Conservation (phyloP, 2,329 filamentous ascomycete species). For the Lecanicillium sp. region DNA sequence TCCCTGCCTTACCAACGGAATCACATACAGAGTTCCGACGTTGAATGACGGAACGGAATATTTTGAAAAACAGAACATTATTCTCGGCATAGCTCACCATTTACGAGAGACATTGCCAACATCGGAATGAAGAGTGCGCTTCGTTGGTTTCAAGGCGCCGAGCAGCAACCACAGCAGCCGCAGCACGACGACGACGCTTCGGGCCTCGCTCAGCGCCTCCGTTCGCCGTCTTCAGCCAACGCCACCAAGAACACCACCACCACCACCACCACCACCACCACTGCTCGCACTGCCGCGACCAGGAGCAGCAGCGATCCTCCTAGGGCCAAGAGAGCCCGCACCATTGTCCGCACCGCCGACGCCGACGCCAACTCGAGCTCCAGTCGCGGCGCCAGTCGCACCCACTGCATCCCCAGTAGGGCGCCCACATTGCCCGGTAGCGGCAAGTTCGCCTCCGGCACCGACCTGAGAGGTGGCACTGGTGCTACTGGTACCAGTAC, state of each 20-base stretch:
- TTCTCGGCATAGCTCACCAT: no score
- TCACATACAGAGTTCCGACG: no score
- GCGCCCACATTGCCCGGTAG: neutral
- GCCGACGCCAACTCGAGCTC: neutral
- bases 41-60: no score
- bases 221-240: conserved; percentile 1
- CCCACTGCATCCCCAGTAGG: no score
- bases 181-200: neutral
- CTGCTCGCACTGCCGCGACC: no score
- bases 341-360: neutral
- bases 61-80: no score
- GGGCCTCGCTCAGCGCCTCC: neutral
- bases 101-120: no score
- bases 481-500: neutral
- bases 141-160: conserved; percentile 2
- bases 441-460: no score
- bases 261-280: neutral
- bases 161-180: no score
- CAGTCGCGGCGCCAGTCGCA: no score
- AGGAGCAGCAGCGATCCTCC: no score
- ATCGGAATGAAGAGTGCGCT: conserved; percentile 5
- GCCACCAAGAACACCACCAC: neutral
- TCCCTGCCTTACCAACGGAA: no score
- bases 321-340: neutral
- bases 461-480: neutral